A percentile compares a stretch with the other conserved stretches of the same genome.
These are phyloP conservation scores for Gillenia trifoliata DNA, from an alignment of 306 rosid species.

Conservation along the genomic window DNA sequence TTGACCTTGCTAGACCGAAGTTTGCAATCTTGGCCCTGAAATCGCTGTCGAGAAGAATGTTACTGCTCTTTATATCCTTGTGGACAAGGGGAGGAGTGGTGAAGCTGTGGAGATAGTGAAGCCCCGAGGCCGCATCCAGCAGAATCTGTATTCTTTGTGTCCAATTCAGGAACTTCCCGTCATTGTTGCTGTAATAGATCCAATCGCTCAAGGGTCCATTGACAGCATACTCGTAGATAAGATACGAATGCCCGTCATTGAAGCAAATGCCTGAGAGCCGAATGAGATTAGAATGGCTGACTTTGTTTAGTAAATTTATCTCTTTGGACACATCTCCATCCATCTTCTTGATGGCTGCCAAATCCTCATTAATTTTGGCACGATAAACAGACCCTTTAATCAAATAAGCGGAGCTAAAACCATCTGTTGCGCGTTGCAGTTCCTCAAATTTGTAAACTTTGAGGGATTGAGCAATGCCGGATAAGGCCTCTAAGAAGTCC, in stretches of 20 bases:
- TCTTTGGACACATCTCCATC: conserved; percentile 73
- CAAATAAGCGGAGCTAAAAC: conserved; percentile 46
- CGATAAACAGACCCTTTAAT: conserved; percentile 60
- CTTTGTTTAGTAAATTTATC: conserved; percentile 53
- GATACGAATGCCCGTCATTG: conserved; percentile 68
- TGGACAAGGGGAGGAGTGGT: conserved; percentile 67
- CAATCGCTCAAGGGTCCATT: conserved; percentile 74
- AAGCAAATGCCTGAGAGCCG: conserved; percentile 76
- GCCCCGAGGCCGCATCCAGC: conserved; percentile 75
- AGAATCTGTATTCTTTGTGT: conserved; percentile 58
- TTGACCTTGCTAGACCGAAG: conserved; percentile 54
- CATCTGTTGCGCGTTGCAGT: conserved; percentile 56
- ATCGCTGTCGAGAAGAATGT: conserved; percentile 58
- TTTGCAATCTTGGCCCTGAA: conserved; percentile 67
- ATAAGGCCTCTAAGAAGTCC: conserved; percentile 41
- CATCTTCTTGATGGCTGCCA: conserved; percentile 57
- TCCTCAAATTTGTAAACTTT: conserved; percentile 64
- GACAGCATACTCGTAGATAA: conserved; percentile 71
- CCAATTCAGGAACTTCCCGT: conserved; percentile 58
- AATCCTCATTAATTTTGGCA: conserved; percentile 51
- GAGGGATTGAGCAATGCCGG: conserved; percentile 54
- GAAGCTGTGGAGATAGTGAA: conserved; percentile 78
- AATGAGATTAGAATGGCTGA: conserved; percentile 73
- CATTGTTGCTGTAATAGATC: conserved; percentile 33
- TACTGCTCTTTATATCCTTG: conserved; percentile 64